Conservation (phyloP, 352 stramenopile species). For the Nothophytophthora sp. region DNA sequence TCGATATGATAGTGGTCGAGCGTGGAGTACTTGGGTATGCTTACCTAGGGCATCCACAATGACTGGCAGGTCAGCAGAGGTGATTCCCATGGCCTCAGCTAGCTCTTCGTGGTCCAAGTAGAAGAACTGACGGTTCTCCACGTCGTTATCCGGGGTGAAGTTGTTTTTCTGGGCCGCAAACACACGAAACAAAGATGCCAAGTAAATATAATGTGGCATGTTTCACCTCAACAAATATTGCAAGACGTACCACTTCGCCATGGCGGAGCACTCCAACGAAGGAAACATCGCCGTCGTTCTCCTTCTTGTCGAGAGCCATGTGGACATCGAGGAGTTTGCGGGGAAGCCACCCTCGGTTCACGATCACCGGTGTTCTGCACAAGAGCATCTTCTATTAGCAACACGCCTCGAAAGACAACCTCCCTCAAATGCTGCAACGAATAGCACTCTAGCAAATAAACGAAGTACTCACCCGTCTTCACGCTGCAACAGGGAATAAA, state of each 20-base stretch:
- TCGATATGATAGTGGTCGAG: not conserved
- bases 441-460: not conserved
- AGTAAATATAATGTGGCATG: not conserved
- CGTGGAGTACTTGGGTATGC: not conserved
- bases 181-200: not conserved
- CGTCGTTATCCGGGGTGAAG: conserved; percentile 84
- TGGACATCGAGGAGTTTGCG: conserved; percentile 75
- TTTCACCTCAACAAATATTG: not conserved
- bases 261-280: conserved; percentile 79
- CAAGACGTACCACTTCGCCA: conserved; percentile 64
- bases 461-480: conserved; percentile 59
- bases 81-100: conserved; percentile 72
- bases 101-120: conserved; percentile 83
- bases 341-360: conserved; percentile 85
- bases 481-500: conserved; percentile 81
- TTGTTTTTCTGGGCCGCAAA: conserved; percentile 53
- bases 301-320: conserved; percentile 58
- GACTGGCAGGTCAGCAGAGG: conserved; percentile 61
- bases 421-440: not conserved
- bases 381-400: conserved; percentile 1
- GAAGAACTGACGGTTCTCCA: conserved; percentile 76
- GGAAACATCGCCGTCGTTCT: conserved; percentile 49
- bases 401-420: not conserved
- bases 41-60: conserved; percentile 78
- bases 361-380: conserved; percentile 74